Evolutionary conservation across 257 asterid genomes (phyloP).

Genomic region (Nyctanthes arbortristis): DNA sequence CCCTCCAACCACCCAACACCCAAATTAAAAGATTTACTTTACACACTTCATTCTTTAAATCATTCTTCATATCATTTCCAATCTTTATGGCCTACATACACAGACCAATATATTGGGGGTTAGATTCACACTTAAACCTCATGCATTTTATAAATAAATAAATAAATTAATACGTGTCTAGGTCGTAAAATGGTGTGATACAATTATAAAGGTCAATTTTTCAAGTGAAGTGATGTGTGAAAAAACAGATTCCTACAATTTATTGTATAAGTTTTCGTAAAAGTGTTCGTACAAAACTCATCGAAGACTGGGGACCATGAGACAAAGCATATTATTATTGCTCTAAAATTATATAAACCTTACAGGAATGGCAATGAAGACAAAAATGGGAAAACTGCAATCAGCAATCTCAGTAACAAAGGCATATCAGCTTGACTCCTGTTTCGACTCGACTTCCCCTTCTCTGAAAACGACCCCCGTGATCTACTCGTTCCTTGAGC

Average conservation of each 20-base stretch:
- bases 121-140: background rate
- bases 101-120: background rate
- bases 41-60: no score
- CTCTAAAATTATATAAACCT: background rate
- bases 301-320: background rate
- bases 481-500: slow-evolving; percentile 25
- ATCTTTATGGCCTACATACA: no score
- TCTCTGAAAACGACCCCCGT: slow-evolving; percentile 27
- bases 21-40: no score
- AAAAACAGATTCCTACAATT: background rate
- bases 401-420: slow-evolving; percentile 58
- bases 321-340: background rate
- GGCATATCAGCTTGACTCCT: slow-evolving; percentile 39
- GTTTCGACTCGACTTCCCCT: slow-evolving; percentile 26
- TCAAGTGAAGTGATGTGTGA: background rate
- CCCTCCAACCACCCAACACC: no score
- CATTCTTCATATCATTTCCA: background rate
- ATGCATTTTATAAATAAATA: background rate
- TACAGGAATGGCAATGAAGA: slow-evolving; percentile 47
- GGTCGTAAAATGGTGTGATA: no score
- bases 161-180: background rate
- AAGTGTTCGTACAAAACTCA: background rate
- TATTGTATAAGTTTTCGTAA: background rate
- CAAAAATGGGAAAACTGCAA: slow-evolving; percentile 67
- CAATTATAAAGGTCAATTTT: background rate